These are phyloP conservation scores for Beta macrorhiza DNA, from an alignment of 179 eudicot genomes.

Conservation along the genomic window DNA sequence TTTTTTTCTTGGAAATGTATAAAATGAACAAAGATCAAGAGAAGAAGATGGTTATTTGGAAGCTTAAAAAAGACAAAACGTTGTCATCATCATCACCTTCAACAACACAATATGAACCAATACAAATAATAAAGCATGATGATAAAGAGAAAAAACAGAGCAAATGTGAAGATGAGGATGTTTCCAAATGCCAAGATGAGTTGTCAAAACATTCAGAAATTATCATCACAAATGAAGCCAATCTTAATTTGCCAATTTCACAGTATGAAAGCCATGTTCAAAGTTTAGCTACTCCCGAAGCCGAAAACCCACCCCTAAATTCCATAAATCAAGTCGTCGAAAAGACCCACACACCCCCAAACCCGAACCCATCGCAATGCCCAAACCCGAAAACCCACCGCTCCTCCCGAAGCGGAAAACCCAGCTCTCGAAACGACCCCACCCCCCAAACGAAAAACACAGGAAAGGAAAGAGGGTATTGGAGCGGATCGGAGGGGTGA, in stretches of 20 bases:
- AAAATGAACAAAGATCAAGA: constrained; percentile 23
- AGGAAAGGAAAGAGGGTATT: no score
- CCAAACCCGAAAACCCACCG: no score
- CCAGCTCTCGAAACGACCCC: no score
- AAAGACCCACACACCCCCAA: no score
- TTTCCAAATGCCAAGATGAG: neutral
- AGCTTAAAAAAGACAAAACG: constrained; percentile 23
- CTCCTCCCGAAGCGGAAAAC: no score
- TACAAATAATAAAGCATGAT: neutral
- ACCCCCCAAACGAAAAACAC: no score
- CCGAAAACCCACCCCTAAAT: no score
- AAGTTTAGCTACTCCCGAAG: constrained; percentile 36
- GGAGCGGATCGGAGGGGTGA: no score
- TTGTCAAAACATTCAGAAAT: constrained; percentile 12
- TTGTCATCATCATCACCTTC: constrained; percentile 17
- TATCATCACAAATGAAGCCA: neutral
- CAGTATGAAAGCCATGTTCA: constrained; percentile 19
- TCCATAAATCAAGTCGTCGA: no score
- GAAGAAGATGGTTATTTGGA: constrained; percentile 34
- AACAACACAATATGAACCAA: neutral
- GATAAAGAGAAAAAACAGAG: constrained; percentile 19
- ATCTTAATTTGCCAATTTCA: no score
- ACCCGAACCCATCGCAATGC: no score
- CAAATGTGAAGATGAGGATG: constrained; percentile 14
- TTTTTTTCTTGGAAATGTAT: neutral